These are phyloP conservation scores for Emmonsiellopsis sp. DNA, from an alignment of 2,329 filamentous ascomycete species.

Conservation along the genomic window DNA sequence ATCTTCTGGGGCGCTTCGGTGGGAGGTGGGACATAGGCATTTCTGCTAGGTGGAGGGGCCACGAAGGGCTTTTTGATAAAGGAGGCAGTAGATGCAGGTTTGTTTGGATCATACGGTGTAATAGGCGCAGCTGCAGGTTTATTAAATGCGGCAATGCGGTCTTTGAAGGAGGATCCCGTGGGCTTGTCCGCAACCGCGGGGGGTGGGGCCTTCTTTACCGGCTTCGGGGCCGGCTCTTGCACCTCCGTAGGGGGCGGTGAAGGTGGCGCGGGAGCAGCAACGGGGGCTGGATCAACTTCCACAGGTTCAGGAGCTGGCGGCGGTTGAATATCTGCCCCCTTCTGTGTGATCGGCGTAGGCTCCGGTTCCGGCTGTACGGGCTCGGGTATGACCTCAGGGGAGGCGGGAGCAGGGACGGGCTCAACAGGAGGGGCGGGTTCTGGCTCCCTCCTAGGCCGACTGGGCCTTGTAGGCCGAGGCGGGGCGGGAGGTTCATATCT, in stretches of 20 bases:
- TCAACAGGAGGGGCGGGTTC: slow-evolving; percentile 29
- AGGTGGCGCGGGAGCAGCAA: slow-evolving; percentile 19
- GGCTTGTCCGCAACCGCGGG: slow-evolving; percentile 64
- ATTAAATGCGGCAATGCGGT: slow-evolving; percentile 96
- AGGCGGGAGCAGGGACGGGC: slow-evolving; percentile 17
- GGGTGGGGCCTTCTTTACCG: slow-evolving; percentile 53
- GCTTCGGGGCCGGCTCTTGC: slow-evolving; percentile 32
- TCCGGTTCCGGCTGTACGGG: slow-evolving; percentile 21
- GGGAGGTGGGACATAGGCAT: slow-evolving; percentile 73
- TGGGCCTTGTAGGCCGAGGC: slow-evolving; percentile 66
- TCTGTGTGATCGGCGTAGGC: slow-evolving; percentile 19
- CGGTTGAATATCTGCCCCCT: slow-evolving; percentile 12
- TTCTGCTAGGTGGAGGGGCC: slow-evolving; percentile 82
- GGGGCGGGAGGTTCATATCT: slow-evolving; percentile 87
- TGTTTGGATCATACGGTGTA: slow-evolving; percentile 78
- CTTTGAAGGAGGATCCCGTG: slow-evolving; percentile 68
- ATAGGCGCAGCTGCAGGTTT: slow-evolving; percentile 75
- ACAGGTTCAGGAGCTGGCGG: slow-evolving; percentile 17
- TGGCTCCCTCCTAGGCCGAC: slow-evolving; percentile 58
- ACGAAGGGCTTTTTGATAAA: slow-evolving; percentile 98
- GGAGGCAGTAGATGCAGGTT: slow-evolving; percentile 46
- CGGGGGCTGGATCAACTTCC: neutral
- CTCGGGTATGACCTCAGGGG: slow-evolving; percentile 25
- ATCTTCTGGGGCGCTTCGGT: slow-evolving; percentile 66
- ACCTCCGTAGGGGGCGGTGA: slow-evolving; percentile 21